A percentile compares a stretch with the other conserved stretches of the same genome.
Evolutionary conservation across 2,329 filamentous ascomycete species (phyloP).

Genomic region (Colletotrichum theobromicola): DNA sequence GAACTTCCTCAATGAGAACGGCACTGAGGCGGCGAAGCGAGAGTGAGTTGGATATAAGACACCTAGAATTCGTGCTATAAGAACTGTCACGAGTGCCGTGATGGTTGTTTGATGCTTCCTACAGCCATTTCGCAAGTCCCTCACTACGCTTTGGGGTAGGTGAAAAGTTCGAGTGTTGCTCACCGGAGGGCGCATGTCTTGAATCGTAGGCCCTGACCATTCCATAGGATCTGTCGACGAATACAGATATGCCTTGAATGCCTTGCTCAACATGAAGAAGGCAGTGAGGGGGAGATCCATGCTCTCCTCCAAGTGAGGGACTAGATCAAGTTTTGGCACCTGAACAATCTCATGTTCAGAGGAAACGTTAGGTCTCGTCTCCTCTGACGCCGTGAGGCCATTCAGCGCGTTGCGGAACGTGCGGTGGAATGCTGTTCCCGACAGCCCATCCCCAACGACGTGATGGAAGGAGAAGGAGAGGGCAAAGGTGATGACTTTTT

Average conservation of each 20-base stretch:
- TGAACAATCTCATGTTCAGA: background rate
- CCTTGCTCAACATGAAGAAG: background rate
- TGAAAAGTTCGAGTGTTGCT: background rate
- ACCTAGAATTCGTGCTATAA: background rate
- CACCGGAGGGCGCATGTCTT: background rate
- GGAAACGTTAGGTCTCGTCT: background rate
- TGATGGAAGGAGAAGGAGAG: background rate
- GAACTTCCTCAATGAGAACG: background rate
- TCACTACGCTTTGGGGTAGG: background rate
- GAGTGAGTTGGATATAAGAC: background rate
- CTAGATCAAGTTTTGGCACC: background rate
- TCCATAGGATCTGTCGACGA: background rate
- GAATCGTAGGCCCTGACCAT: background rate
- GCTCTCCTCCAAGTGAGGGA: background rate
- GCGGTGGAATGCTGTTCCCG: background rate
- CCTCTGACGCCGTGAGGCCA: background rate
- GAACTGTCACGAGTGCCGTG: background rate
- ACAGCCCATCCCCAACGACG: background rate
- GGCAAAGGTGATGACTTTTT: background rate
- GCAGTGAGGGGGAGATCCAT: background rate
- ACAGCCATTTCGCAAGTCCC: background rate
- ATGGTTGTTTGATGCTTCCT: background rate
- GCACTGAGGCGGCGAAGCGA: background rate
- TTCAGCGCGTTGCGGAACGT: background rate
- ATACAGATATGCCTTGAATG: background rate